phyloP scores from a whole-genome alignment of 148 eudicot genomes.

The Arbutus unedo region DNA sequence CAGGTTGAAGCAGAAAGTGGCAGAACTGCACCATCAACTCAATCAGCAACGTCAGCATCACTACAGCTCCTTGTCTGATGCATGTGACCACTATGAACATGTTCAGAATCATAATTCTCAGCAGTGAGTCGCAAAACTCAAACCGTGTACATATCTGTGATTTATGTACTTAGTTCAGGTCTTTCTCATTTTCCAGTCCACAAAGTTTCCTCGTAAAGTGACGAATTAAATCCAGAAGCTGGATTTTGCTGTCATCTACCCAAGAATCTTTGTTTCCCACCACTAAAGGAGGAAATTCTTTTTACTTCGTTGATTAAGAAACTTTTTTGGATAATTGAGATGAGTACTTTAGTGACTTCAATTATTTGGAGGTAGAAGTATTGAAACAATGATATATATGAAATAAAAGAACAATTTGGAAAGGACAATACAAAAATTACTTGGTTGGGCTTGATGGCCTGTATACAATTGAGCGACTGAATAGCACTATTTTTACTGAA shows the following conservation, averaged over 20 bases:
- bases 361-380: neutral
- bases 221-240: neutral
- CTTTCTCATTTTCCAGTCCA: neutral
- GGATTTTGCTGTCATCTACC: neutral
- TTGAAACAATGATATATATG: neutral
- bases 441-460: neutral
- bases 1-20: slow-evolving; percentile 91
- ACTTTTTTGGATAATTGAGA: neutral
- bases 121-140: slow-evolving; percentile 31
- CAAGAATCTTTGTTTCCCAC: neutral
- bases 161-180: neutral
- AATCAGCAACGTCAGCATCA: slow-evolving; percentile 95
- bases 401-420: neutral
- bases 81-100: slow-evolving; percentile 51
- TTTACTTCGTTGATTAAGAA: neutral
- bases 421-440: neutral
- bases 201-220: neutral
- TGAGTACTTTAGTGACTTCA: neutral
- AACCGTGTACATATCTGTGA: neutral
- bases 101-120: slow-evolving; percentile 37
- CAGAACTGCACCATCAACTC: slow-evolving; percentile 93
- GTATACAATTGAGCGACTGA: neutral
- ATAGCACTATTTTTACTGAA: neutral
- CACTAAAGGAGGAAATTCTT: neutral
- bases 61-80: slow-evolving; percentile 71